A percentile compares a stretch with the other conserved stretches of the same genome.
phyloP scores from a whole-genome alignment of 805 yeast species.

The Alloascoidea hylecoeti region DNA sequence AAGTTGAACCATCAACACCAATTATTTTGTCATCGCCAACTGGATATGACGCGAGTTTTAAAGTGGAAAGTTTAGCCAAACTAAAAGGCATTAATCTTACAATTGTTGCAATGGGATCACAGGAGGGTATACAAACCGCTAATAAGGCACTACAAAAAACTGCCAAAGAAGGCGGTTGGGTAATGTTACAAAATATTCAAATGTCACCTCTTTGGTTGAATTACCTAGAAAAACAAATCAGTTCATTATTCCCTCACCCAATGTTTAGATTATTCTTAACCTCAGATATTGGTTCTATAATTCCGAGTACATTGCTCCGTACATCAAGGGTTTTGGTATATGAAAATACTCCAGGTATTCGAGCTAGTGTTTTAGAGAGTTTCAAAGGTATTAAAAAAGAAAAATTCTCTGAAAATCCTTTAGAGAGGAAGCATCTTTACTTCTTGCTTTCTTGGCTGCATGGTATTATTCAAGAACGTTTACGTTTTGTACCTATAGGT shows the following conservation, averaged over 20 bases:
- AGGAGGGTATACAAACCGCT: conserved; percentile 47
- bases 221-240: conserved; percentile 32
- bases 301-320: conserved; percentile 44
- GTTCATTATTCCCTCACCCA: conserved; percentile 13
- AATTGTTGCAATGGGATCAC: conserved; percentile 60
- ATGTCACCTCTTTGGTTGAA: conserved; percentile 54
- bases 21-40: conserved; percentile 42
- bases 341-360: conserved; percentile 53
- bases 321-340: conserved; percentile 39
- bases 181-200: conserved; percentile 71
- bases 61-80: conserved; percentile 30
- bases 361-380: conserved; percentile 26
- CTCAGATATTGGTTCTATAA: conserved; percentile 28
- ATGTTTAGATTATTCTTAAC: conserved; percentile 53
- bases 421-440: conserved; percentile 30
- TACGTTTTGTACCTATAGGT: conserved; percentile 48
- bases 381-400: conserved; percentile 13
- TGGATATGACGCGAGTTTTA: conserved; percentile 54
- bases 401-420: conserved; percentile 15
- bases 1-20: conserved; percentile 15
- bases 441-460: conserved; percentile 62
- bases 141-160: conserved; percentile 34
- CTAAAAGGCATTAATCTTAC: conserved; percentile 15
- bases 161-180: conserved; percentile 44
- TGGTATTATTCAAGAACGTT: conserved; percentile 41